Base-by-base conservation (phyloP, 2,329 filamentous ascomycete species). In the Penicillium sp. region DNA sequence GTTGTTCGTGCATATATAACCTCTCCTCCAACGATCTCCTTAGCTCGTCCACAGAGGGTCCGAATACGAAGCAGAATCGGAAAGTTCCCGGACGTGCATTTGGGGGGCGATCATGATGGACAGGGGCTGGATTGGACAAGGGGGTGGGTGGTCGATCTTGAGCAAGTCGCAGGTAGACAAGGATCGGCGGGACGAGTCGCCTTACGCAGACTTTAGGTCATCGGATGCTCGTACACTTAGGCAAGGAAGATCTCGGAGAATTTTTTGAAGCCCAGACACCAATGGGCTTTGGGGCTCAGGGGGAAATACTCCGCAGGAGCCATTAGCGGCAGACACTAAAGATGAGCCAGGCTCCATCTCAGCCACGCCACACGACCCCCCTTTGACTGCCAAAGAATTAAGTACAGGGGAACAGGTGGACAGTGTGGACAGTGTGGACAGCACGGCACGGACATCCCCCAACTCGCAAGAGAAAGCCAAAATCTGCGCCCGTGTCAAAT, bases 231-330 rank as follows among this genome's bases (percentile, higher is more conserved):
- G 24, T 21, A 20, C 20, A 42, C 39, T 24, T 42, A 42, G 39
- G 9, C 39, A 42, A 29, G 39, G 39, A 29, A 29, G 39, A 42
- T 42, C 39, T 42, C 39, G 39, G 39, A 42, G 39, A 42, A n/a
- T 42, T 42, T 42, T 29, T 42, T 24, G 5, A 29, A 17, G 26
- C 15, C 26, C 29, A 17, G 39, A 27, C 36, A 40, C 39, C 39
- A 42, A 42, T 42, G 26, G 39, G 39, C 23, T 15, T 40, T 40
- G 36, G 21, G 36, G 36, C 6, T 40, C 23, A 26, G 23, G 23
- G 39, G 26, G 21, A 42, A 20, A 29, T 18, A 27, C 39, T 42
- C 39, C 39, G 39, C 39, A 27, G 26, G 23, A n/a, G 9, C 39
- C 39, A 24, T 42, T 42, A 42, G 39, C 24, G 39, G 13, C 39